Percentiles rank a stretch among this genome's conserved stretches.
Evolutionary conservation across 345 rosid species (phyloP).

Genomic region (Linum tenue): DNA sequence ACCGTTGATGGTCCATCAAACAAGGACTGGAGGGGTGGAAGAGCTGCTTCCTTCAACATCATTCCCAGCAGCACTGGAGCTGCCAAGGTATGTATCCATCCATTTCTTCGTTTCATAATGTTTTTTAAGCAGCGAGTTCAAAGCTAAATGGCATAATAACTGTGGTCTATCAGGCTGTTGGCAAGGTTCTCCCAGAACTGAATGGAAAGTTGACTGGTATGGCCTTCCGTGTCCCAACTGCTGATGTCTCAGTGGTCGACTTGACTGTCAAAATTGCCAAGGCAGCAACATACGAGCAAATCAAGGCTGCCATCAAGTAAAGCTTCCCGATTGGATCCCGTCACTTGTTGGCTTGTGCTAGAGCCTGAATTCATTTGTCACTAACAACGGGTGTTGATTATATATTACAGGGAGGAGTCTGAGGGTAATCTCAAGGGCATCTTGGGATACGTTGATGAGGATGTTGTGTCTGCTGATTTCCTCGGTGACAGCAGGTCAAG

Average conservation of each 20-base stretch:
- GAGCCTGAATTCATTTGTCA: neutral
- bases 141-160: neutral
- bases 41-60: constrained; percentile 27
- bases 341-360: neutral
- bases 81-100: constrained; percentile 17
- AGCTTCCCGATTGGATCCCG: neutral
- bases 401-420: constrained; percentile 17
- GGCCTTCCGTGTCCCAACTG: constrained; percentile 26
- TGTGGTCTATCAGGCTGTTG: constrained; percentile 16
- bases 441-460: constrained; percentile 22
- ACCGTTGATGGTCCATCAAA: constrained; percentile 28
- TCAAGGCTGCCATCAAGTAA: constrained; percentile 27
- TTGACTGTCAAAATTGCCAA: constrained; percentile 22
- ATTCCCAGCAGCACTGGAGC: constrained; percentile 32
- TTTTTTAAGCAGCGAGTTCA: neutral
- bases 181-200: constrained; percentile 23
- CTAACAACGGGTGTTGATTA: neutral
- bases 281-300: constrained; percentile 14
- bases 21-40: constrained; percentile 30
- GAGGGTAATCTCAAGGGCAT: constrained; percentile 25
- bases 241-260: constrained; percentile 28
- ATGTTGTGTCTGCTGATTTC: constrained; percentile 20
- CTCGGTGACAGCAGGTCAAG: constrained; percentile 24
- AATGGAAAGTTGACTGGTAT: constrained; percentile 26
- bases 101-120: neutral